These are phyloP conservation scores for Setaria italica DNA, from an alignment of 202 grass and related monocot genomes.

Conservation along the genomic window DNA sequence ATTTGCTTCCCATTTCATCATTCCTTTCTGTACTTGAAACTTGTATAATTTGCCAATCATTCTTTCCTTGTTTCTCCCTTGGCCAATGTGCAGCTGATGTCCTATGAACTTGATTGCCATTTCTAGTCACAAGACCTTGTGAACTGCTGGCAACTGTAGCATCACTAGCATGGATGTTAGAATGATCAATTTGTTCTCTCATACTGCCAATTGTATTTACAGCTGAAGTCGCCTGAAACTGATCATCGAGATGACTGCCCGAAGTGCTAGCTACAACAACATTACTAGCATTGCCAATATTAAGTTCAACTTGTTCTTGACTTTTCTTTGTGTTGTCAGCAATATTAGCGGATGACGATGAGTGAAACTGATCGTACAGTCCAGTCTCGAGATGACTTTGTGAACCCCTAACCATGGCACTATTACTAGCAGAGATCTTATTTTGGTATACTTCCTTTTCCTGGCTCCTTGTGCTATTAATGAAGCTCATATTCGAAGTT, in stretches of 20 bases:
- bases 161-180: constrained; percentile 42
- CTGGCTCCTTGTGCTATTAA: constrained; percentile 25
- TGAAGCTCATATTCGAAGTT: constrained; percentile 38
- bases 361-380: constrained; percentile 38
- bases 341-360: constrained; percentile 33
- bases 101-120: constrained; percentile 34
- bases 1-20: constrained; percentile 24
- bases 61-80: constrained; percentile 40
- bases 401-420: constrained; percentile 24
- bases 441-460: constrained; percentile 41
- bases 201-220: constrained; percentile 28
- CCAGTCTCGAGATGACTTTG: constrained; percentile 37
- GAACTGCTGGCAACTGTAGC: constrained; percentile 43
- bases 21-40: constrained; percentile 42
- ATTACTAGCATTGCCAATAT: constrained; percentile 32
- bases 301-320: constrained; percentile 40
- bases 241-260: constrained; percentile 24
- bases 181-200: constrained; percentile 43
- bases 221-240: constrained; percentile 36
- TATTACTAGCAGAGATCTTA: constrained; percentile 44
- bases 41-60: constrained; percentile 31
- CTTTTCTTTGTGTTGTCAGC: constrained; percentile 31
- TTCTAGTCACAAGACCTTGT: constrained; percentile 41
- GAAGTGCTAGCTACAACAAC: constrained; percentile 35
- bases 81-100: constrained; percentile 40